A percentile compares a stretch with the other conserved stretches of the same genome.
phyloP scores from a whole-genome alignment of 2,329 filamentous ascomycete species.

The Hypomyces perniciosus region DNA sequence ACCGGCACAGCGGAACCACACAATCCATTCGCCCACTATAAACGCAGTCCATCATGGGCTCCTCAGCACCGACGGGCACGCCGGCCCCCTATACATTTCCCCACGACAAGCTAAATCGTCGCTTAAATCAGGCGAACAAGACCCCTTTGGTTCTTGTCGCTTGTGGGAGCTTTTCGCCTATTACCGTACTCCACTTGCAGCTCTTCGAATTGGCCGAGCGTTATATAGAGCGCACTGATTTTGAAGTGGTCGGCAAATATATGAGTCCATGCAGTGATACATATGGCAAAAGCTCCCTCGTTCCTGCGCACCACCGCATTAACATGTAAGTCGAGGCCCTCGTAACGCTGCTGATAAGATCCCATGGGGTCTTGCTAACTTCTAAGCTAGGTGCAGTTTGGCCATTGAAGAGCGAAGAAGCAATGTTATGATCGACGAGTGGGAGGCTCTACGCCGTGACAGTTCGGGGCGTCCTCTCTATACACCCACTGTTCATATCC shows the following conservation, averaged over 20 bases:
- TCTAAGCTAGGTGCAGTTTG: slow-evolving; percentile 51
- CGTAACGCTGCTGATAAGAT: background rate
- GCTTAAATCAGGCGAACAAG: slow-evolving; percentile 47
- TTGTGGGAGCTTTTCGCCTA: slow-evolving; percentile 65
- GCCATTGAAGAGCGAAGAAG: slow-evolving; percentile 65
- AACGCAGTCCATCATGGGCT: too few species aligned
- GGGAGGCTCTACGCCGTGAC: slow-evolving; percentile 53
- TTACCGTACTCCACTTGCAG: slow-evolving; percentile 67
- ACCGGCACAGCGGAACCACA: too few species aligned
- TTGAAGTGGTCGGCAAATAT: slow-evolving; percentile 78
- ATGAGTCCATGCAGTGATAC: slow-evolving; percentile 32
- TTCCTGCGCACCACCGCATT: slow-evolving; percentile 21
- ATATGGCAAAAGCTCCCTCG: slow-evolving; percentile 36
- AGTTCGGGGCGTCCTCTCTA: slow-evolving; percentile 61
- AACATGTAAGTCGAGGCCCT: slow-evolving; percentile 50
- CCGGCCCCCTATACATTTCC: slow-evolving; percentile 49
- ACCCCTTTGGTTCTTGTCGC: slow-evolving; percentile 62
- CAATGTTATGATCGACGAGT: slow-evolving; percentile 77
- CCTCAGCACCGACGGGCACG: background rate
- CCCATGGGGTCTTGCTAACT: background rate
- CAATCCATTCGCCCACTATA: too few species aligned
- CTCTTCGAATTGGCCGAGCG: slow-evolving; percentile 82
- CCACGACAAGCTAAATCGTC: slow-evolving; percentile 46
- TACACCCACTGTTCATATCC: slow-evolving; percentile 74
- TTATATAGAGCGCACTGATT: slow-evolving; percentile 62